Evolutionary conservation across 306 rosid genomes (phyloP).

Genomic region (Hippophae rhamnoides): DNA sequence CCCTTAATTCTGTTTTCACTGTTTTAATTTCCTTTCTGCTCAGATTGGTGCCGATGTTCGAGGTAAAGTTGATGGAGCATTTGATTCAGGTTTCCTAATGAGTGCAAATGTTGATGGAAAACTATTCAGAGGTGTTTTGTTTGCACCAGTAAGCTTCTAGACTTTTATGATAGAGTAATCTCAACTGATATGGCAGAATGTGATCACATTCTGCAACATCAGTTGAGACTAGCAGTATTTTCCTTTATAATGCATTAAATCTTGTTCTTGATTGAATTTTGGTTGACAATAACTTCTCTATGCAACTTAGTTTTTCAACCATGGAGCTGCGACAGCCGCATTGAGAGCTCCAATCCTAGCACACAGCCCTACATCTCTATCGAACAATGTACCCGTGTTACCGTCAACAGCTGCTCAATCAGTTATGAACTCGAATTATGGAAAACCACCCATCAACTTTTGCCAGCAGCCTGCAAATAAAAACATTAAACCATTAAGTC

Average conservation of each 20-base stretch:
- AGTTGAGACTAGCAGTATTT: too few species aligned
- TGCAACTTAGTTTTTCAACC: slow-evolving; percentile 13
- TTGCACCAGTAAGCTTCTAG: slow-evolving; percentile 63
- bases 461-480: slow-evolving; percentile 25
- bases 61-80: slow-evolving; percentile 79
- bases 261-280: too few species aligned
- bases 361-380: slow-evolving; percentile 21
- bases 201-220: too few species aligned
- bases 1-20: slow-evolving; percentile 3
- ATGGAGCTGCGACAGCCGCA: slow-evolving; percentile 43
- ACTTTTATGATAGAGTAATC: neutral
- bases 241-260: too few species aligned
- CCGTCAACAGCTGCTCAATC: slow-evolving; percentile 21
- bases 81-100: slow-evolving; percentile 81
- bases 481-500: slow-evolving; percentile 18
- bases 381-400: slow-evolving; percentile 7
- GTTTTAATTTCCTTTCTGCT: slow-evolving; percentile 13
- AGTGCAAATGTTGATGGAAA: slow-evolving; percentile 72
- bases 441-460: slow-evolving; percentile 20
- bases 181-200: too few species aligned
- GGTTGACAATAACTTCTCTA: neutral
- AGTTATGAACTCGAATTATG: slow-evolving; percentile 25
- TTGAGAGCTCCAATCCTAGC: slow-evolving; percentile 24
- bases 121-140: slow-evolving; percentile 67
- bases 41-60: slow-evolving; percentile 82